Conservation (phyloP, 75 land plant genomes). For the Cryptomeria japonica region DNA sequence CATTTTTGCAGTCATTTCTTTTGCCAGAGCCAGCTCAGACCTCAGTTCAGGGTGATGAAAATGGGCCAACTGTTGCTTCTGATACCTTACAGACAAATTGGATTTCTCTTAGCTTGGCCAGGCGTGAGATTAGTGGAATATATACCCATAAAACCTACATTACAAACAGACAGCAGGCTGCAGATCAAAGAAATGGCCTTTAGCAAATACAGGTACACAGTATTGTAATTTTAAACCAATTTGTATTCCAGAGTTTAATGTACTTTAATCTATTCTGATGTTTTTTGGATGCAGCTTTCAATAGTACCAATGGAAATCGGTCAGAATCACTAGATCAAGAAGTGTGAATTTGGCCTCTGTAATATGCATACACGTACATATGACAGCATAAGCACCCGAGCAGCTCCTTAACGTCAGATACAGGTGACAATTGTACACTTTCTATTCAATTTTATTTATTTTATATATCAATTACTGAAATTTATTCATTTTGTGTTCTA, state of each 20-base stretch:
- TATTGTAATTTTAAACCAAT: not conserved
- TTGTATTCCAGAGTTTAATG: not conserved
- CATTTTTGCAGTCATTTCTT: slow-evolving; percentile 3
- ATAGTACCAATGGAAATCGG: not conserved
- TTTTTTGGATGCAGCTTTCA: not conserved
- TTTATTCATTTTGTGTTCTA: not conserved
- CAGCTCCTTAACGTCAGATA: too few species aligned
- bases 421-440: not conserved
- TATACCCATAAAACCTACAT: not conserved
- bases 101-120: slow-evolving; percentile 4
- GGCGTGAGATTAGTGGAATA: not conserved
- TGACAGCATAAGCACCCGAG: not conserved
- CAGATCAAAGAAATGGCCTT: not conserved
- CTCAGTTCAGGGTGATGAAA: not conserved
- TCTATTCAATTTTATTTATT: not conserved
- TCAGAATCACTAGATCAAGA: not conserved
- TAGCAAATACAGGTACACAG: slow-evolving; percentile 3
- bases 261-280: not conserved
- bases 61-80: not conserved
- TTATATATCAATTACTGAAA: not conserved
- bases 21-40: not conserved
- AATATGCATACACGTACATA: not conserved
- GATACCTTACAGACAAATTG: slow-evolving; percentile 1
- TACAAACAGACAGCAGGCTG: not conserved
- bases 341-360: not conserved